Conservation (phyloP, 768 basidiomycete genomes). For the Leccinum imitatum region DNA sequence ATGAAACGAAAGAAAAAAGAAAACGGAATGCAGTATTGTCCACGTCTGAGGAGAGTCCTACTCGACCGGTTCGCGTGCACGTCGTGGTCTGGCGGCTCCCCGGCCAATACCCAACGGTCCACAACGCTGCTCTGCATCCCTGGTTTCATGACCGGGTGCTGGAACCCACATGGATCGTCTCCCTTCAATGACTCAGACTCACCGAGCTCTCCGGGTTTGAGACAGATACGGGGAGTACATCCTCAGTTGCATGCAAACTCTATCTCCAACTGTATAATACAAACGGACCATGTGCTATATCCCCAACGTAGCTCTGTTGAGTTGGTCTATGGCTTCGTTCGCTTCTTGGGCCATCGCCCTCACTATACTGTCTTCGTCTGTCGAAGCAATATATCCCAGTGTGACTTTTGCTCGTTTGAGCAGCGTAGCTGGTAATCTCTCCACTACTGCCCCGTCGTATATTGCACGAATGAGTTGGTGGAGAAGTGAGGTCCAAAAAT, state of each 20-base stretch:
- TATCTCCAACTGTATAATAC: not conserved
- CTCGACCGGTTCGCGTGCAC: conserved; percentile 24
- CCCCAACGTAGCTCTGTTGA: conserved; percentile 47
- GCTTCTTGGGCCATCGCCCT: conserved; percentile 77
- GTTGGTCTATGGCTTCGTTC: conserved; percentile 49
- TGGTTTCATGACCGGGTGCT: conserved; percentile 7
- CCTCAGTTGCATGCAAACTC: not conserved
- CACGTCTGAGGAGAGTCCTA: not conserved
- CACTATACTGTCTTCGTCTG: conserved; percentile 72
- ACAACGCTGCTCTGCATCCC: conserved; percentile 18
- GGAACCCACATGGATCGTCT: conserved; percentile 57
- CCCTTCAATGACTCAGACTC: conserved; percentile 84
- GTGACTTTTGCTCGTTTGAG: conserved; percentile 56
- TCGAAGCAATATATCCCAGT: conserved; percentile 64
- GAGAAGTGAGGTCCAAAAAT: conserved; percentile 73
- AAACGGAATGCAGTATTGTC: not conserved
- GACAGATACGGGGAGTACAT: conserved; percentile 90
- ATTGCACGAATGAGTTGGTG: conserved; percentile 52
- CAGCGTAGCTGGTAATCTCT: conserved; percentile 29
- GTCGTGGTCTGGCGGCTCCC: conserved; percentile 28
- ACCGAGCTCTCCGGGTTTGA: conserved; percentile 60
- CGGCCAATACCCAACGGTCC: conserved; percentile 22
- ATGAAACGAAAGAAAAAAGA: conserved; percentile 4
- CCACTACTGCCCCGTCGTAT: conserved; percentile 39
- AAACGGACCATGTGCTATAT: conserved; percentile 7